phyloP scores from a whole-genome alignment of 441 rosid genomes.

The Jatropha multifida region DNA sequence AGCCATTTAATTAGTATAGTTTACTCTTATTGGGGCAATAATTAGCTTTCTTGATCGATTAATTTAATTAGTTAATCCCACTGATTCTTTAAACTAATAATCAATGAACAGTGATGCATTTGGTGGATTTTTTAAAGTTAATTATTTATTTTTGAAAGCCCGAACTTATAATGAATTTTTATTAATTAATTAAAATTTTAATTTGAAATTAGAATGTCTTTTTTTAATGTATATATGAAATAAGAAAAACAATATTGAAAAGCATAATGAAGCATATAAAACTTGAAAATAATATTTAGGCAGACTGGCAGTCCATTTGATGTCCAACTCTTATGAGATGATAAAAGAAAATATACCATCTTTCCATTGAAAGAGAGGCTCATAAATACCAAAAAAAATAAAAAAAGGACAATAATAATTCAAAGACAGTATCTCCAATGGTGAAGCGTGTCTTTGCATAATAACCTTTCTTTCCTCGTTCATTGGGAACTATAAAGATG shows the following conservation, averaged over 20 bases:
- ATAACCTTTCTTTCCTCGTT: conserved; percentile 35
- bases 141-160: too few relatives aligned
- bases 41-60: neutral
- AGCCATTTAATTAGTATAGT: neutral
- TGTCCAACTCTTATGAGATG: neutral
- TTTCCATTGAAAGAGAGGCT: conserved; percentile 10
- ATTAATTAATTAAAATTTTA: too few relatives aligned
- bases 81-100: neutral
- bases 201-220: too few relatives aligned
- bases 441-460: conserved; percentile 11
- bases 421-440: conserved; percentile 5
- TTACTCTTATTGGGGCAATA: neutral
- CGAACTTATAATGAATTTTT: too few relatives aligned
- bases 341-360: neutral
- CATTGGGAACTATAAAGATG: conserved; percentile 25
- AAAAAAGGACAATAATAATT: neutral
- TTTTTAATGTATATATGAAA: too few relatives aligned
- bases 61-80: too few relatives aligned
- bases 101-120: neutral
- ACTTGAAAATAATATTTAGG: neutral
- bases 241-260: too few relatives aligned
- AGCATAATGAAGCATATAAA: too few relatives aligned
- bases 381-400: neutral
- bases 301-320: neutral
- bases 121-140: too few relatives aligned